Conservation (phyloP, 441 rosid genomes). For the Jatropha multifida region DNA sequence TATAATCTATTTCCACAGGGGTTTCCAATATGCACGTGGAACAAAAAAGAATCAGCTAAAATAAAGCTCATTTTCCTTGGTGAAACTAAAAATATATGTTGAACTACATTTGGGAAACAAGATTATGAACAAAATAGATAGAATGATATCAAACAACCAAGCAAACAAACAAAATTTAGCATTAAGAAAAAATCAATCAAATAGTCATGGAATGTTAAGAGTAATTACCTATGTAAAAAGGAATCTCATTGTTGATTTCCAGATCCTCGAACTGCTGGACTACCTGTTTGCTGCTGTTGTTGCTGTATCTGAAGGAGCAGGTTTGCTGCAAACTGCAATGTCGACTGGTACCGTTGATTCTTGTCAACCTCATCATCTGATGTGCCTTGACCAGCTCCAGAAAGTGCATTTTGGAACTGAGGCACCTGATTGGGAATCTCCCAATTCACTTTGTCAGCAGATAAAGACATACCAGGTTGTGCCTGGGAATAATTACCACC, state of each 20-base stretch:
- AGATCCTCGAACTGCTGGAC: constrained; percentile 52
- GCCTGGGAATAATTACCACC: constrained; percentile 44
- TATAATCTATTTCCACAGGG: no score
- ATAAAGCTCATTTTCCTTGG: neutral
- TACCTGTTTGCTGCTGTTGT: constrained; percentile 48
- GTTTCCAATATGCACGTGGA: neutral
- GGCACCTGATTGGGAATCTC: constrained; percentile 51
- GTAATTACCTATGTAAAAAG: constrained; percentile 44
- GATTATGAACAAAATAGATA: neutral
- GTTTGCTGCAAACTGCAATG: constrained; percentile 88
- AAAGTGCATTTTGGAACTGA: constrained; percentile 49
- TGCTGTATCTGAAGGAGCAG: constrained; percentile 92
- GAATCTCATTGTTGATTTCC: constrained; percentile 45
- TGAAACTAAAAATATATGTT: neutral
- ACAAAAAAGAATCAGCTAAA: neutral
- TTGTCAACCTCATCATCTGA: constrained; percentile 73
- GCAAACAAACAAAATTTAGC: neutral
- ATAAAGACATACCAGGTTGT: constrained; percentile 44
- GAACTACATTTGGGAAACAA: neutral
- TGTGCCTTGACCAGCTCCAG: constrained; percentile 51
- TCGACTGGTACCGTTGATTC: constrained; percentile 88
- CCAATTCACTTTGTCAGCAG: constrained; percentile 40
- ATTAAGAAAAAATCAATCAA: neutral
- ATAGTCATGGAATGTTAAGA: constrained; percentile 18
- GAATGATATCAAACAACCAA: neutral